Evolutionary conservation across 2,329 filamentous ascomycete species (phyloP).

Genomic region (Trichoderma endophyticum): DNA sequence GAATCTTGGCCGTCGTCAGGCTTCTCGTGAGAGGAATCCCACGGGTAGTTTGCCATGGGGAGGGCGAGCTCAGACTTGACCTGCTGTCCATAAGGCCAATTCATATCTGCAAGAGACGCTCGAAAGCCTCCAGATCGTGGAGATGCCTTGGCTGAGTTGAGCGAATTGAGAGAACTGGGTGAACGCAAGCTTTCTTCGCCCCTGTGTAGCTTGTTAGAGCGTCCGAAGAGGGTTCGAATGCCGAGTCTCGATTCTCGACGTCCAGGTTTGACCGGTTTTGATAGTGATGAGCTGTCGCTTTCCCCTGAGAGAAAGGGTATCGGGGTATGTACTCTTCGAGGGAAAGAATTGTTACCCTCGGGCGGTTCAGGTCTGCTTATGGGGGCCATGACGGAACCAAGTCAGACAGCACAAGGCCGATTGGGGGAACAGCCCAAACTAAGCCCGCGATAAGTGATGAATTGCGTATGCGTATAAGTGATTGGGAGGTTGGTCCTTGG

Average conservation of each 20-base stretch:
- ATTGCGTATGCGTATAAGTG: neutral
- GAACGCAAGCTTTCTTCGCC: constrained; percentile 33
- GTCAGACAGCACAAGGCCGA: neutral
- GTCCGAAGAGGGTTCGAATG: constrained; percentile 50
- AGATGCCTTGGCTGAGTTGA: constrained; percentile 24
- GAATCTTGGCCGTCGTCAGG: constrained; percentile 19
- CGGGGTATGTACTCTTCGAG: neutral
- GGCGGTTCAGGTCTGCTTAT: constrained; percentile 13
- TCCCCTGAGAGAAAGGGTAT: constrained; percentile 15
- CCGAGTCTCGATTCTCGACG: constrained; percentile 53
- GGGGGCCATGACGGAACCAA: constrained; percentile 28
- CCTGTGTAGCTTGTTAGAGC: constrained; percentile 38
- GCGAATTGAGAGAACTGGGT: constrained; percentile 18
- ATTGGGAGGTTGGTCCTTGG: constrained; percentile 1
- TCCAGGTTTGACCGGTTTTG: constrained; percentile 42
- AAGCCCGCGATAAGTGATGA: neutral
- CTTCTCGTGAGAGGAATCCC: constrained; percentile 7
- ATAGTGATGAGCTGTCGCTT: constrained; percentile 30
- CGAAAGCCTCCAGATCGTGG: constrained; percentile 40
- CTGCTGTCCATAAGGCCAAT: constrained; percentile 39
- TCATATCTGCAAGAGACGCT: constrained; percentile 45
- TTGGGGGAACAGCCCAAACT: neutral
- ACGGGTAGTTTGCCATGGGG: constrained; percentile 1
- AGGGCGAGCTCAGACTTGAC: constrained; percentile 23
- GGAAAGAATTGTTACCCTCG: constrained; percentile 18